Evolutionary conservation across 192 early-diverging fungal genomes (phyloP).

Genomic region (Coemansia nantahalensis): DNA sequence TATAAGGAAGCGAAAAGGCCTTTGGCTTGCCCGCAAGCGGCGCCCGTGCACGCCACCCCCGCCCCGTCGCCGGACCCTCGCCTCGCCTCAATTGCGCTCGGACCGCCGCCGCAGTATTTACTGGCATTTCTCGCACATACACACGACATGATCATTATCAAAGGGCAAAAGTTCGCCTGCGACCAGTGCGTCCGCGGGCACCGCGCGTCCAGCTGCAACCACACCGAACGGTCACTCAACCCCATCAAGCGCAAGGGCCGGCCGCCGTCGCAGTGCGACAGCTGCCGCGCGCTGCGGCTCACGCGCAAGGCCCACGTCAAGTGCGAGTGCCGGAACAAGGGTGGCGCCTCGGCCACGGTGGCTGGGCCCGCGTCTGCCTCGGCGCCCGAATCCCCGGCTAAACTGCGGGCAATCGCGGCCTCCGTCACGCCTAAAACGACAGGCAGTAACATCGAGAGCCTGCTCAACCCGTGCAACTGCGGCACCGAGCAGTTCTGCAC

Average conservation of each 20-base stretch:
- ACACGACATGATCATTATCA: constrained; percentile 26
- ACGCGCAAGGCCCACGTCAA: constrained; percentile 66
- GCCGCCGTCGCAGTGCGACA: constrained; percentile 67
- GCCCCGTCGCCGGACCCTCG: too few relatives aligned
- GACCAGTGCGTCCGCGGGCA: constrained; percentile 52
- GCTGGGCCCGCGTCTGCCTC: constrained; percentile 1
- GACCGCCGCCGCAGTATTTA: too few relatives aligned
- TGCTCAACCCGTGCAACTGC: constrained; percentile 54
- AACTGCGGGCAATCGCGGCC: not conserved
- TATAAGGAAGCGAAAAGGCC: too few relatives aligned
- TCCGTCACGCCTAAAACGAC: not conserved
- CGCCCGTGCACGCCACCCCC: too few relatives aligned
- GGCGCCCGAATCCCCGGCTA: too few relatives aligned
- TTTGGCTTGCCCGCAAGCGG: too few relatives aligned
- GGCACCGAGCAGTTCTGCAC: constrained; percentile 31
- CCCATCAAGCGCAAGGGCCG: constrained; percentile 67
- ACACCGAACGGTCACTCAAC: constrained; percentile 57
- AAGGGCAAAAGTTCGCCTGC: constrained; percentile 50
- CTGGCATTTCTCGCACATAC: too few relatives aligned
- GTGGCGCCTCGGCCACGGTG: constrained; percentile 5
- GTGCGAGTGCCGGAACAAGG: constrained; percentile 60
- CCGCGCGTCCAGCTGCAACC: constrained; percentile 46
- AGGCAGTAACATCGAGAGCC: constrained; percentile 30
- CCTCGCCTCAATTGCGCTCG: too few relatives aligned
- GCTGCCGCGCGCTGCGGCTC: constrained; percentile 67